These are phyloP conservation scores for Dictyostelium citrinum DNA, from an alignment of 78 protist genomes.

Conservation along the genomic window DNA sequence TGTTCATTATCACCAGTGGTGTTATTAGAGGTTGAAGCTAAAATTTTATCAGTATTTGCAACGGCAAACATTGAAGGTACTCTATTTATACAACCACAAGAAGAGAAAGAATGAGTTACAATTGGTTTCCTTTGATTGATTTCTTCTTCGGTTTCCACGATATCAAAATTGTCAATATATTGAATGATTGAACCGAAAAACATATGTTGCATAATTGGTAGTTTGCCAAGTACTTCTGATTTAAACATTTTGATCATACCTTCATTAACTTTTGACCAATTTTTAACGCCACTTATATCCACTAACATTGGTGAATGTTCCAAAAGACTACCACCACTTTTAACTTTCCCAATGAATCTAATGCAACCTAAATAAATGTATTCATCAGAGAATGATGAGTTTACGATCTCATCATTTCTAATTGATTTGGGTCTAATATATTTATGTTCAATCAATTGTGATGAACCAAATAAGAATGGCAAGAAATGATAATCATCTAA, in stretches of 20 bases:
- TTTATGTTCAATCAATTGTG: slow-evolving; percentile 88
- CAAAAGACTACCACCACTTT: slow-evolving; percentile 79
- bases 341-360: slow-evolving; percentile 66
- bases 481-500: slow-evolving; percentile 97
- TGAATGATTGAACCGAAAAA: slow-evolving; percentile 82
- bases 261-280: slow-evolving; percentile 85
- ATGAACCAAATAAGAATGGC: slow-evolving; percentile 92
- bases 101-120: slow-evolving; percentile 28
- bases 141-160: neutral
- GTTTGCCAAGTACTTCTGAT: slow-evolving; percentile 87
- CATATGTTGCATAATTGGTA: slow-evolving; percentile 93
- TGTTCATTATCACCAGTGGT: neutral
- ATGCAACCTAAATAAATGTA: slow-evolving; percentile 83
- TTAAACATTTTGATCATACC: slow-evolving; percentile 92
- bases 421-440: slow-evolving; percentile 73
- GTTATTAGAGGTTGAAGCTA: neutral
- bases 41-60: neutral
- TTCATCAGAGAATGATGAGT: slow-evolving; percentile 5
- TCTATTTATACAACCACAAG: slow-evolving; percentile 42
- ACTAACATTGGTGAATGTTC: slow-evolving; percentile 91
- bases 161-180: neutral
- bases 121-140: slow-evolving; percentile 11
- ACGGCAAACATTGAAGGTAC: slow-evolving; percentile 67
- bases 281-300: slow-evolving; percentile 82
- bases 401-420: slow-evolving; percentile 28